Base-by-base conservation (phyloP, 2,329 filamentous ascomycete genomes). In the Aureobasidium sp. region DNA sequence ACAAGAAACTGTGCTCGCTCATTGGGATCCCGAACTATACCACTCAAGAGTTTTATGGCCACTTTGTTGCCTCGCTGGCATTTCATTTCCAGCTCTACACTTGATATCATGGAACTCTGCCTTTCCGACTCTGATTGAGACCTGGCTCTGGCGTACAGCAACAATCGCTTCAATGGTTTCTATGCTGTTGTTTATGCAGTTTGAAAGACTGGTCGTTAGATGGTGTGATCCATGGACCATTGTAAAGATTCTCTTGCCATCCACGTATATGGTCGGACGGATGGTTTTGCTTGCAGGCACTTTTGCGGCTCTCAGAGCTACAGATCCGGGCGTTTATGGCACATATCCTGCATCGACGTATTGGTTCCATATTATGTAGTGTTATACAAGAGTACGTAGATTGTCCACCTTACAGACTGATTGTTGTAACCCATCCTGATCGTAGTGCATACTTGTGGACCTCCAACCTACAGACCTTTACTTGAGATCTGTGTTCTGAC, bases 11-110 rank as follows among this genome's bases (percentile, higher is more conserved):
- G 62, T 68, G 14, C 47, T 70, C 24, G 62, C 61, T 9, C 63
- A 67, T 48, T 70, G 67, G 68, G 68, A 70, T 47, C 66, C 68
- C 0, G 62, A 66, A 27, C 49, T 69, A n/a, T 69, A 69, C 60
- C 64, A 64, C 42, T 67, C 67, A 35, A 65, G 63, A 42, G 4
- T 49, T 5, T 65, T 70, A 14, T 68, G 66, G 67, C 67, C 67
- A 4, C 22, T 66, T 7, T 62, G 61, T 24, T 67, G 66, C 42
- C 52, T 67, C 17, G 31, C 45, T n/a, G 66, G 64, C 2, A 50
- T 65, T 1, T 70, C 70, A 0, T 72, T 73, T 60, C 67, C 66
- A 15, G 71, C 70, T 15, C 64, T 73, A 19, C 70, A 73, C 61
- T 66, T 72, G 15, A 68, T 71, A 45, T 71, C 68, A 9, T 74